Evolutionary conservation across 1,284 basidiomycete species (phyloP), one percentile per base, ranked within the genome.

Genomic region (Caloboletus inedulis): DNA sequence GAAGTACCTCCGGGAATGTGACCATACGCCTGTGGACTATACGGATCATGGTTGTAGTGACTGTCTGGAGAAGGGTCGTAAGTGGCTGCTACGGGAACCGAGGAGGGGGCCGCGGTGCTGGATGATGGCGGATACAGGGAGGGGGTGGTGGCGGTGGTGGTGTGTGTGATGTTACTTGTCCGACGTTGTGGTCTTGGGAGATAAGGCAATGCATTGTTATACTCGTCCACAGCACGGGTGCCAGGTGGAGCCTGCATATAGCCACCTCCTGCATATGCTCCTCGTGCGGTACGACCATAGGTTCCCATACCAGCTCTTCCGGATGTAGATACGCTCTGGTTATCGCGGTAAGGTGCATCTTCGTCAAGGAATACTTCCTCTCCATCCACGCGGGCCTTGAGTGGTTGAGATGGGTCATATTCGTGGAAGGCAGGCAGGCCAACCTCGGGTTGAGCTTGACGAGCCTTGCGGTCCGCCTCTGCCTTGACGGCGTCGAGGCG

Each of bases 401-500:
- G 74, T 18, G 89, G 88, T 55, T 84, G 81, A 2, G 74, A 76
- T 25, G 64, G 72, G 48, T 81, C 79, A 59, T 77, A 72, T 65
- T 91, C 89, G 40, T 82, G 74, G 72, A 92, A 89, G 8, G 85
- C 79, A 18, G 89, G 88, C 0, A 92, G 69, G 18, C 89, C 89
- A 49, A 74, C 72, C 68, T 89, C 87, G n/a, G 72, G 72, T 53
- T 73, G 71, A 29, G 78, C 78, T 63, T 84, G 83, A 30, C 77
- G 76, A 4, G 84, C 84, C 65, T 91, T 91, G 55, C 89, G 79
- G 58, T 91, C 88, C 6, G 80, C 83, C 65, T 92, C 90, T 12
- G 87, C 87, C 62, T 88, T 90, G 61, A 92, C 80, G 18, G 89
- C 89, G 59, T 90, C 87, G 55, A 91, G 69, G 19, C 87, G 84